A percentile compares a stretch with the other conserved stretches of the same genome.
phyloP scores from a whole-genome alignment of 352 stramenopile species.

The Globisporangium irregulare region DNA sequence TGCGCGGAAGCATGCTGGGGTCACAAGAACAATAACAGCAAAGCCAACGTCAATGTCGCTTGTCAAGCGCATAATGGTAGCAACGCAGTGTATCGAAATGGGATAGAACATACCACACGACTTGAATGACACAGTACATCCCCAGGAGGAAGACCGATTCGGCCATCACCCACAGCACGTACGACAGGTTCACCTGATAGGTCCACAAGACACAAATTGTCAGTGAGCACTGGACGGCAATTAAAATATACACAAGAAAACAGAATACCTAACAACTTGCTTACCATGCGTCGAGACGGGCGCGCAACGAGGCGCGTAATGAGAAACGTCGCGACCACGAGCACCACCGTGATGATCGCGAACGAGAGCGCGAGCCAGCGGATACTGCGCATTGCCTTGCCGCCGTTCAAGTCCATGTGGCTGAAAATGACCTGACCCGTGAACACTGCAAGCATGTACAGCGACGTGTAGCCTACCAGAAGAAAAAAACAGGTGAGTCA shows the following conservation, averaged over 20 bases:
- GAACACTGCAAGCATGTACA: constrained; percentile 84
- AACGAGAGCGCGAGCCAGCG: constrained; percentile 53
- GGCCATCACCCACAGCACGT: constrained; percentile 75
- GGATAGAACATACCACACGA: constrained; percentile 44
- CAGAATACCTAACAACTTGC: neutral
- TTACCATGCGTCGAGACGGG: constrained; percentile 73
- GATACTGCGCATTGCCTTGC: constrained; percentile 59
- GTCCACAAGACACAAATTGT: neutral
- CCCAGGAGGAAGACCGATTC: constrained; percentile 56
- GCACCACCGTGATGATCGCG: constrained; percentile 34
- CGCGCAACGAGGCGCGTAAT: constrained; percentile 47
- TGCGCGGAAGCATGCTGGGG: constrained; percentile 61
- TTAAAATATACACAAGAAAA: neutral
- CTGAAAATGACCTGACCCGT: constrained; percentile 62
- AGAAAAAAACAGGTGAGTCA: neutral
- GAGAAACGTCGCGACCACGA: constrained; percentile 61
- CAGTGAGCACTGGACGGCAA: neutral
- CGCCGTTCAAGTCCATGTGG: constrained; percentile 57
- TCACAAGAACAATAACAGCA: neutral
- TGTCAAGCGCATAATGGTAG: neutral
- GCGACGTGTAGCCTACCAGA: constrained; percentile 82
- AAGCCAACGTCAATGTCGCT: neutral
- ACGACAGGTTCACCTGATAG: constrained; percentile 71
- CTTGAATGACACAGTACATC: constrained; percentile 55
- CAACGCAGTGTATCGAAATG: neutral